These are phyloP conservation scores for Trametes sanguinea DNA, from an alignment of 768 basidiomycete genomes.

Conservation along the genomic window DNA sequence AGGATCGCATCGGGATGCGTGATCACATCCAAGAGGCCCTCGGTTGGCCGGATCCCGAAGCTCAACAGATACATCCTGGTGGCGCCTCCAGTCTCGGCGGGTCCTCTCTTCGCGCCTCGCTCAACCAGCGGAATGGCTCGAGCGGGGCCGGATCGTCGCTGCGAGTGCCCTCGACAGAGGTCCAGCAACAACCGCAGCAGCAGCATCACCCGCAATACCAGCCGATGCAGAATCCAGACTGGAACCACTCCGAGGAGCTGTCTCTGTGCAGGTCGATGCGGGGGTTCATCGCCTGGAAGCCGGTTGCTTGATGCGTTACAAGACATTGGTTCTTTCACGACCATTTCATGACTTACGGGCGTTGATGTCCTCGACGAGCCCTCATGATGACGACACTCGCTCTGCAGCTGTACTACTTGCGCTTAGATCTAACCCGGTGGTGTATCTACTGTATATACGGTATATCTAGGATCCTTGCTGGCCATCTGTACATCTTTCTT, in stretches of 20 bases:
- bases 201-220: background rate
- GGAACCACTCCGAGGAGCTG: constrained; percentile 24
- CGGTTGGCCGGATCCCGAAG: constrained; percentile 52
- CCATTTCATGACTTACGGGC: background rate
- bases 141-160: background rate
- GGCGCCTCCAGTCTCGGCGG: background rate
- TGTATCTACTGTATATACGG: too few relatives aligned
- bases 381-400: too few relatives aligned
- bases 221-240: constrained; percentile 20
- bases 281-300: constrained; percentile 57
- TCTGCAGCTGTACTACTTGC: background rate
- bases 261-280: constrained; percentile 39
- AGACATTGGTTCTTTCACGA: background rate
- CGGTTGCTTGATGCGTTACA: background rate
- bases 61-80: background rate
- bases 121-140: background rate
- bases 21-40: constrained; percentile 47
- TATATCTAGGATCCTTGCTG: background rate
- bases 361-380: too few relatives aligned
- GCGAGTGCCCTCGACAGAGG: background rate
- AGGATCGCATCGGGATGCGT: constrained; percentile 66
- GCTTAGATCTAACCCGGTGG: too few relatives aligned
- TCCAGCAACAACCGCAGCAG: background rate
- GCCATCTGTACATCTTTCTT: background rate
- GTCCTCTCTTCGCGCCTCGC: background rate